Percentiles rank a stretch among this genome's conserved stretches.
Evolutionary conservation across 345 rosid species (phyloP).

Genomic region (Populus nigra): DNA sequence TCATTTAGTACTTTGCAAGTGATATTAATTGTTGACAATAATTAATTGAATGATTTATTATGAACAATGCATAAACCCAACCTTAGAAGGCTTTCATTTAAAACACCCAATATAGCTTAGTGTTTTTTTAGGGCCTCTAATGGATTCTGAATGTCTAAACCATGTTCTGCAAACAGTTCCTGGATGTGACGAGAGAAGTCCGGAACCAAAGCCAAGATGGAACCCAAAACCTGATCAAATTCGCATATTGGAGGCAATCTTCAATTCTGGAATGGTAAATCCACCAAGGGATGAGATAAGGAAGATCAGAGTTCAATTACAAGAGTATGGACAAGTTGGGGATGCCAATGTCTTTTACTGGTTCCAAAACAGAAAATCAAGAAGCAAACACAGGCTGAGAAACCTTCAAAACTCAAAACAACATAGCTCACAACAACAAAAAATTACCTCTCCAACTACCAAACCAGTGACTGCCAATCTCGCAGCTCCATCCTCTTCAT

Average conservation of each 20-base stretch:
- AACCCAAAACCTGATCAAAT: conserved; percentile 99
- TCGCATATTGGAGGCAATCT: conserved; percentile 87
- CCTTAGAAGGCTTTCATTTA: background rate
- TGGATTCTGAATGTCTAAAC: background rate
- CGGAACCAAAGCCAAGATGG: conserved; percentile 99
- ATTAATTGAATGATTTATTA: background rate
- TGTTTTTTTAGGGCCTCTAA: background rate
- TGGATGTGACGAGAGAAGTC: conserved; percentile 86
- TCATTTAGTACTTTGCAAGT: background rate
- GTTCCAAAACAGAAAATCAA: conserved; percentile 97
- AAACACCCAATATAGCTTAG: background rate
- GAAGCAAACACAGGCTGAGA: conserved; percentile 91
- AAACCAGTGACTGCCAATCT: conserved; percentile 17
- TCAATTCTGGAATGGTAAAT: conserved; percentile 98
- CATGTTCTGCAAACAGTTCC: conserved; percentile 16
- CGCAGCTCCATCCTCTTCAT: conserved; percentile 44
- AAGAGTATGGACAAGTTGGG: conserved; percentile 96
- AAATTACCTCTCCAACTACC: conserved; percentile 15
- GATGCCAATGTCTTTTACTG: conserved; percentile 97
- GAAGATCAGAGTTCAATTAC: conserved; percentile 83
- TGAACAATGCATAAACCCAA: background rate
- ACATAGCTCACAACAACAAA: conserved; percentile 32
- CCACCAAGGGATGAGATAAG: conserved; percentile 97
- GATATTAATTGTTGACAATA: background rate
- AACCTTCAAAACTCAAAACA: conserved; percentile 65